Percentiles rank a stretch among this genome's conserved stretches.
Evolutionary conservation across 2,329 filamentous ascomycete genomes (phyloP).

Genomic region (Microdochium trichocladiopsis): DNA sequence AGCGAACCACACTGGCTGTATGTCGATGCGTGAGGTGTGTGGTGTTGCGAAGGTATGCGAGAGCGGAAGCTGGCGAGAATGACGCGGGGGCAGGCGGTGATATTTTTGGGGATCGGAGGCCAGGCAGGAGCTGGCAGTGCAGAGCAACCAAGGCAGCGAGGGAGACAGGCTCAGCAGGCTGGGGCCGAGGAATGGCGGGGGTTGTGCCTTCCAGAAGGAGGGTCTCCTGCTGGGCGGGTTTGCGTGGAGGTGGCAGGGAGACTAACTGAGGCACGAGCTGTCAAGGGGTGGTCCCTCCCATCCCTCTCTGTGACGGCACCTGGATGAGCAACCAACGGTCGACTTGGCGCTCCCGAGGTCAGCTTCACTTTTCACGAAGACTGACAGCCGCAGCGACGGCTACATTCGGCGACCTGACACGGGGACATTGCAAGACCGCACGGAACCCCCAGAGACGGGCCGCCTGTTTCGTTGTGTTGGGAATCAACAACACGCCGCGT

Average conservation of each 20-base stretch:
- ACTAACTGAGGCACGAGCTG: too few species aligned
- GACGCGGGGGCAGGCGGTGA: conserved; percentile 1
- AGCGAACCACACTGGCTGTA: too few species aligned
- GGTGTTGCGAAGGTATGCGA: neutral
- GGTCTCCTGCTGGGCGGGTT: neutral
- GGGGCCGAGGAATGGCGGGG: neutral
- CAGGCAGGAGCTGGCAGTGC: neutral
- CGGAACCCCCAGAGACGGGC: neutral
- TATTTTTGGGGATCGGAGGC: neutral
- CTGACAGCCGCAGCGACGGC: too few species aligned
- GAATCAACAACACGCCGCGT: too few species aligned
- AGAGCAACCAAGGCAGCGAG: neutral
- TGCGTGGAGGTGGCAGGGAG: neutral
- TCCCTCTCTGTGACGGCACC: too few species aligned
- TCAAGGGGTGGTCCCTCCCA: too few species aligned
- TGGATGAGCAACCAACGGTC: too few species aligned
- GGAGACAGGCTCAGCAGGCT: neutral
- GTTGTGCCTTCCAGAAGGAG: neutral
- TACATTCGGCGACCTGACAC: too few species aligned
- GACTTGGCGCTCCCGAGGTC: too few species aligned
- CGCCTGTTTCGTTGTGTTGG: too few species aligned
- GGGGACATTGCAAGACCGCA: neutral
- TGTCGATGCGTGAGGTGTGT: neutral
- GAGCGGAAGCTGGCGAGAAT: neutral
- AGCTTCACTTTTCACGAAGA: too few species aligned